Percentiles rank a stretch among this genome's conserved stretches.
phyloP scores from a whole-genome alignment of 805 yeast genomes.

The Zygoascus biomembranicola region DNA sequence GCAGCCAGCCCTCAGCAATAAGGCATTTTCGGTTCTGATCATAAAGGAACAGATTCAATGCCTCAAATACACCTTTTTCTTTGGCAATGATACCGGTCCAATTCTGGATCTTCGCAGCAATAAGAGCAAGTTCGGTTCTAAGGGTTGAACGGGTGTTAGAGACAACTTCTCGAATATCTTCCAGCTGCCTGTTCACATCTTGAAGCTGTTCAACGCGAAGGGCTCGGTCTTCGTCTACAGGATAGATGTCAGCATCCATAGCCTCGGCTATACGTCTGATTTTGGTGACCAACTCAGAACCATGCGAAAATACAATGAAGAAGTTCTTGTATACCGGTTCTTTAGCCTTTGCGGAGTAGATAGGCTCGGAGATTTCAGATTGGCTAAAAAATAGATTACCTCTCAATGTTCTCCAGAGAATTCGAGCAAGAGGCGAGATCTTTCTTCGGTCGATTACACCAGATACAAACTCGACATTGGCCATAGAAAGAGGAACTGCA shows the following conservation, averaged over 20 bases:
- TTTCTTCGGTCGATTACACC: conserved; percentile 77
- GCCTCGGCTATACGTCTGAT: conserved; percentile 83
- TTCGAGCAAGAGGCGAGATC: conserved; percentile 63
- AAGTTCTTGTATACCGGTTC: conserved; percentile 62
- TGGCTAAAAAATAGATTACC: conserved; percentile 81
- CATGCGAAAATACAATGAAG: conserved; percentile 89
- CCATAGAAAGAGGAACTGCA: conserved; percentile 16
- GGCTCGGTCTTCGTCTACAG: conserved; percentile 43
- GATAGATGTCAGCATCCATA: conserved; percentile 70
- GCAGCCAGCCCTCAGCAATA: conserved; percentile 96
- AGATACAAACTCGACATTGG: conserved; percentile 47
- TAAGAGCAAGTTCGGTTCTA: conserved; percentile 66
- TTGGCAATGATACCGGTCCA: conserved; percentile 67
- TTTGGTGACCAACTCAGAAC: conserved; percentile 60
- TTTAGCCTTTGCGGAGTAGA: conserved; percentile 54
- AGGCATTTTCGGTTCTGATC: conserved; percentile 79
- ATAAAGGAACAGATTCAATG: conserved; percentile 71
- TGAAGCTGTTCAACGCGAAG: conserved; percentile 30
- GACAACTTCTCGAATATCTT: conserved; percentile 54
- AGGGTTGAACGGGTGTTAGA: conserved; percentile 60
- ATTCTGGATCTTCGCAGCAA: conserved; percentile 62
- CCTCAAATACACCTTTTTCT: conserved; percentile 75
- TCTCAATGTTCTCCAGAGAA: conserved; percentile 86
- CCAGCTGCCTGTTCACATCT: conserved; percentile 39
- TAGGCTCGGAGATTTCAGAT: conserved; percentile 59